phyloP scores from a whole-genome alignment of 1,139 yeast species.

The Magnusiomyces starmeri region DNA sequence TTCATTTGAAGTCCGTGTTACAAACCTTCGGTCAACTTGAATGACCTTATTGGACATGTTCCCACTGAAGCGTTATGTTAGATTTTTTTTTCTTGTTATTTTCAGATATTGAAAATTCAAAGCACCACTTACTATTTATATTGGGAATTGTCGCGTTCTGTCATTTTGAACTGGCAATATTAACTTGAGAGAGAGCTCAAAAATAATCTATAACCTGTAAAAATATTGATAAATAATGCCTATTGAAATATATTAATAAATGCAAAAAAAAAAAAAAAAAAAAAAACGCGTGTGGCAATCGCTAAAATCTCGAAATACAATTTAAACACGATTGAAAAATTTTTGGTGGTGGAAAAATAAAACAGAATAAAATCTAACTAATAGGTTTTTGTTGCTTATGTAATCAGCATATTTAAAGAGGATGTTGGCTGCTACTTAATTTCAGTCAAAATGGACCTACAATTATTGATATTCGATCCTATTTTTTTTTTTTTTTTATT shows the following conservation, averaged over 20 bases:
- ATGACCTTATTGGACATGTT: conserved; percentile 66
- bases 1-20: conserved; percentile 40
- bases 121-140: conserved; percentile 25
- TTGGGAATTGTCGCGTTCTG: conserved; percentile 24
- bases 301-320: too few species aligned
- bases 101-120: background rate
- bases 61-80: conserved; percentile 23
- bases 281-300: too few species aligned
- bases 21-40: conserved; percentile 46
- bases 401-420: too few species aligned
- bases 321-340: background rate
- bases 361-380: background rate
- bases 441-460: too few species aligned
- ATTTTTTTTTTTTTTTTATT: too few species aligned
- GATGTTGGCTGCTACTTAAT: too few species aligned
- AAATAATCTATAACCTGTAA: too few species aligned
- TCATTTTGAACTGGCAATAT: conserved; percentile 19
- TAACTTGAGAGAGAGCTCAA: too few species aligned
- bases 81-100: background rate
- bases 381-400: background rate
- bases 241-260: too few species aligned
- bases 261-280: background rate
- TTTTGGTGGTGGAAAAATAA: background rate
- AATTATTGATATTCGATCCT: too few species aligned
- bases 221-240: too few species aligned